Evolutionary conservation across 768 basidiomycete genomes (phyloP).

Genomic region (Fistulinella prunicolor): DNA sequence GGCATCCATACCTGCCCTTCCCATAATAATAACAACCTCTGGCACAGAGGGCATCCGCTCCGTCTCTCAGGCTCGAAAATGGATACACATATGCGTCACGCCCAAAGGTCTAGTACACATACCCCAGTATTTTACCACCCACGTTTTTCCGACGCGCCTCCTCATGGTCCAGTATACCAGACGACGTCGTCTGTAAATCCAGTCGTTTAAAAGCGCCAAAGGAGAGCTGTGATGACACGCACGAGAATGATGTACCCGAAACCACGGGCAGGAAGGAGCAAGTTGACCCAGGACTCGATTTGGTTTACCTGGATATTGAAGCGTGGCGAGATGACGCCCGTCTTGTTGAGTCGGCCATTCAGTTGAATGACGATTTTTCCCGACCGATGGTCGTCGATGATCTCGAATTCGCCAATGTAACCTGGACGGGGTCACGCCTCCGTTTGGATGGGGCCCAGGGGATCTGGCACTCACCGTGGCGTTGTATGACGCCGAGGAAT

Average conservation of each 20-base stretch:
- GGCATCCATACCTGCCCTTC: too few species aligned
- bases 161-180: conserved; percentile 98
- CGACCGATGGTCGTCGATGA: conserved; percentile 97
- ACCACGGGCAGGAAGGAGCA: conserved; percentile 91
- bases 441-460: too few species aligned
- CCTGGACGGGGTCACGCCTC: too few species aligned
- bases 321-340: conserved; percentile 99
- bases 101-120: conserved; percentile 86
- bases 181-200: conserved; percentile 78
- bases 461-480: conserved; percentile 84
- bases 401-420: conserved; percentile 98
- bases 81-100: too few species aligned
- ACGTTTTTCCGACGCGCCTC: conserved; percentile 98
- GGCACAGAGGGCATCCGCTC: too few species aligned
- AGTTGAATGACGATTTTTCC: conserved; percentile 98
- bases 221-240: conserved; percentile 25
- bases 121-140: conserved; percentile 92
- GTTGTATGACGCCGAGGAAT: conserved; percentile 98
- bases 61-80: too few species aligned
- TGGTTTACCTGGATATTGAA: conserved; percentile 94
- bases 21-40: too few species aligned
- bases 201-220: background rate
- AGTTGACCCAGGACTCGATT: conserved; percentile 96
- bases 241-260: conserved; percentile 97
- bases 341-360: conserved; percentile 98